phyloP scores from a whole-genome alignment of 805 yeast genomes.

The Saitoella complicata region DNA sequence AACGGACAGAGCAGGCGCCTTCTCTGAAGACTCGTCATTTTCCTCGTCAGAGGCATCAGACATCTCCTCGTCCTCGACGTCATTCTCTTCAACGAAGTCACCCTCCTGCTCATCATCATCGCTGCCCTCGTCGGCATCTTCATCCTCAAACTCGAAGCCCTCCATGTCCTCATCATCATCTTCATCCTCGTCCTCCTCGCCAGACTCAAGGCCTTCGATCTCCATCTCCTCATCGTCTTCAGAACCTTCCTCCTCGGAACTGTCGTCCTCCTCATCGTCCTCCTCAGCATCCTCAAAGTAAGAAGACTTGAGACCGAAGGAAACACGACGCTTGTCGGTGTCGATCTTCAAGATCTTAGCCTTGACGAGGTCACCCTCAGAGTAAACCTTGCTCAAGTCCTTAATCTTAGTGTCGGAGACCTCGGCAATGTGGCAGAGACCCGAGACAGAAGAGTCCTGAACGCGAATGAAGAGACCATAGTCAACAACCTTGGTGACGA shows the following conservation, averaged over 20 bases:
- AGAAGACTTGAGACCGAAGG: slow-evolving; percentile 90
- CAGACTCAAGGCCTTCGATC: slow-evolving; percentile 12
- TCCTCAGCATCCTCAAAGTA: slow-evolving; percentile 39
- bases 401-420: slow-evolving; percentile 46
- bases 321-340: slow-evolving; percentile 49
- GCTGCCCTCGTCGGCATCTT: slow-evolving; percentile 19
- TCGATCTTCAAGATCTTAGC: slow-evolving; percentile 58
- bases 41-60: slow-evolving; percentile 18
- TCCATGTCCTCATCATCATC: slow-evolving; percentile 17
- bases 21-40: slow-evolving; percentile 18
- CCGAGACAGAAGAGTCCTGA: slow-evolving; percentile 63
- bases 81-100: slow-evolving; percentile 7
- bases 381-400: slow-evolving; percentile 50
- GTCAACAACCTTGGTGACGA: slow-evolving; percentile 59
- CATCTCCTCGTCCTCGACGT: slow-evolving; percentile 23
- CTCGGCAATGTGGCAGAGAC: slow-evolving; percentile 75
- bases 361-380: slow-evolving; percentile 81
- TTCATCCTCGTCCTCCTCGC: slow-evolving; percentile 14
- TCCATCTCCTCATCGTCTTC: slow-evolving; percentile 13
- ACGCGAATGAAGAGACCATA: slow-evolving; percentile 83
- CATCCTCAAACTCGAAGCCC: slow-evolving; percentile 15
- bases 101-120: slow-evolving; percentile 14
- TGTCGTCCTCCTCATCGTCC: slow-evolving; percentile 14
- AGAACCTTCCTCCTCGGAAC: slow-evolving; percentile 18
- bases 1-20: slow-evolving; percentile 50